Evolutionary conservation across 371 early-diverging fungal species (phyloP).

Genomic region (Mortierella sp.): DNA sequence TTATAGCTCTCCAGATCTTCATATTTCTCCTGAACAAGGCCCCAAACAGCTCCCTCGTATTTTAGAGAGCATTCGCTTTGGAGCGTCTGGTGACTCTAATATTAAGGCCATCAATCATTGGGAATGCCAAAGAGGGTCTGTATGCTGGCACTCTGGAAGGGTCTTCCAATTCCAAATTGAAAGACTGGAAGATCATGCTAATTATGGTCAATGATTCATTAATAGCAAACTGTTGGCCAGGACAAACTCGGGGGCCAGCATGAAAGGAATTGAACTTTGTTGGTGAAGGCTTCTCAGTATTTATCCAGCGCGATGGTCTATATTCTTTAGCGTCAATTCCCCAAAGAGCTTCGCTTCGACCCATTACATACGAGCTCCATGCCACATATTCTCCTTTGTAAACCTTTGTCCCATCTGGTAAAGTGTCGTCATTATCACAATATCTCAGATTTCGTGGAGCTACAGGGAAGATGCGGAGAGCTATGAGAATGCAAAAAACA

Average conservation of each 20-base stretch:
- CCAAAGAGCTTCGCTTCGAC: conserved; percentile 69
- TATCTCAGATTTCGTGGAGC: conserved; percentile 70
- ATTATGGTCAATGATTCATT: conserved; percentile 65
- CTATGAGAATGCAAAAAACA: conserved; percentile 3
- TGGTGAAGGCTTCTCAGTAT: conserved; percentile 35
- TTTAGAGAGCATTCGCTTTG: neutral
- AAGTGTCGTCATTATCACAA: conserved; percentile 67
- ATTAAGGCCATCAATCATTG: conserved; percentile 66
- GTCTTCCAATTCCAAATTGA: conserved; percentile 55
- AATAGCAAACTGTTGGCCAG: conserved; percentile 64
- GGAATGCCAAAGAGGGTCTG: conserved; percentile 59
- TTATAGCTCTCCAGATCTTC: no score
- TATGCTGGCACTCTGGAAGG: conserved; percentile 52
- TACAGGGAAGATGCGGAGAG: conserved; percentile 26
- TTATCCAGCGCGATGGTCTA: conserved; percentile 73
- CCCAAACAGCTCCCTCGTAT: neutral
- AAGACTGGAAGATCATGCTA: conserved; percentile 59
- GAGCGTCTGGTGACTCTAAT: conserved; percentile 24
- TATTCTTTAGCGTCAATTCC: conserved; percentile 72
- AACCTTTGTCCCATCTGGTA: conserved; percentile 73
- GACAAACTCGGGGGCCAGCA: conserved; percentile 64
- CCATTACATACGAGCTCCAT: conserved; percentile 69
- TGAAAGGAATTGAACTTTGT: conserved; percentile 61
- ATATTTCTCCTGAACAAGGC: no score
- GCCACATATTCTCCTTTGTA: conserved; percentile 62